A percentile compares a stretch with the other conserved stretches of the same genome.
Conservation (phyloP, 1,284 basidiomycete species). For the Cryptococcus sp. region DNA sequence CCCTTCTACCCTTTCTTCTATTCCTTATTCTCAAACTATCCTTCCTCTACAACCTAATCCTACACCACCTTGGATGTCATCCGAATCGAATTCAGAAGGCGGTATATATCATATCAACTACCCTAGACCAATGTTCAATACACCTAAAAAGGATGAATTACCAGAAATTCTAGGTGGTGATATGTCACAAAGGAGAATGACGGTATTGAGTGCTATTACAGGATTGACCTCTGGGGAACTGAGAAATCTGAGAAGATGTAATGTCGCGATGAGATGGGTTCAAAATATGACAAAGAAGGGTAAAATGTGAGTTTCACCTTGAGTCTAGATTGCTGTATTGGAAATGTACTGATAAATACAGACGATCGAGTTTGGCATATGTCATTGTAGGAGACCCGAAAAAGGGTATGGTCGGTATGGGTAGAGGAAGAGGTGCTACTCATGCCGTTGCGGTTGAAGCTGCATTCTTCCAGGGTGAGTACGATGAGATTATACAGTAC, state of each 20-base stretch:
- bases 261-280: slow-evolving; percentile 35
- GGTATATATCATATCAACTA: slow-evolving; percentile 24
- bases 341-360: slow-evolving; percentile 1
- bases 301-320: slow-evolving; percentile 34
- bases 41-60: slow-evolving; percentile 5
- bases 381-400: slow-evolving; percentile 77
- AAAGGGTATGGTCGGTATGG: slow-evolving; percentile 82
- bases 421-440: slow-evolving; percentile 71
- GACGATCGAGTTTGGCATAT: slow-evolving; percentile 49
- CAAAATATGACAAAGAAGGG: slow-evolving; percentile 48
- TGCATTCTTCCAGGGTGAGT: slow-evolving; percentile 61
- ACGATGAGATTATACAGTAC: neutral
- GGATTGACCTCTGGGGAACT: slow-evolving; percentile 31
- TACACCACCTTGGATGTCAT: neutral
- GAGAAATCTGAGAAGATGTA: slow-evolving; percentile 29
- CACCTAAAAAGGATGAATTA: slow-evolving; percentile 2
- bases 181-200: slow-evolving; percentile 15
- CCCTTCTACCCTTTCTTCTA: neutral
- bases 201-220: slow-evolving; percentile 23
- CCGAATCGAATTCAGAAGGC: neutral
- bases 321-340: neutral
- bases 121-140: slow-evolving; percentile 21
- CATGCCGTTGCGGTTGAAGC: slow-evolving; percentile 58
- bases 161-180: slow-evolving; percentile 26
- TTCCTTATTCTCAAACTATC: neutral